Conservation (phyloP, 2,329 filamentous ascomycete species). For the Fusarium newnesense region DNA sequence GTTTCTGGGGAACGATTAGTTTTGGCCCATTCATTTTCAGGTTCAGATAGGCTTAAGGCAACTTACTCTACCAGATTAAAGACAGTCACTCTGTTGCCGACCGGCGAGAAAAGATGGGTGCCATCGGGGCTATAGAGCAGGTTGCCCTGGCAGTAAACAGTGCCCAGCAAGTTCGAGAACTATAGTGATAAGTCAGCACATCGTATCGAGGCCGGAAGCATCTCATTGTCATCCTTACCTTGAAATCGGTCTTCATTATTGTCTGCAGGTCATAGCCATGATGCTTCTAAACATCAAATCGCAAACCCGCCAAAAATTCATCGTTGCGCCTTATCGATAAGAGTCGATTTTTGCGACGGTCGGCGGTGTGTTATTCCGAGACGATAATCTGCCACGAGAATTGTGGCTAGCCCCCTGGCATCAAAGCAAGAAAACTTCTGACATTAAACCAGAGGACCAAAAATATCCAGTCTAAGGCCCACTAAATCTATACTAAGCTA, state of each 20-base stretch:
- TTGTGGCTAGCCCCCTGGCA: conserved; percentile 25
- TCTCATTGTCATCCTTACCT: conserved; percentile 65
- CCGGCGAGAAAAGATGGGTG: conserved; percentile 92
- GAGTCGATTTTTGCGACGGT: conserved; percentile 42
- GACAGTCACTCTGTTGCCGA: conserved; percentile 94
- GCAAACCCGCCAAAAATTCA: conserved; percentile 46
- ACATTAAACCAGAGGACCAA: neutral
- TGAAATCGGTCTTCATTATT: conserved; percentile 99
- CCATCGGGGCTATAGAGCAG: conserved; percentile 97
- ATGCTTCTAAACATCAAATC: conserved; percentile 41
- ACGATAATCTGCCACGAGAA: neutral
- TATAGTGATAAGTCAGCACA: conserved; percentile 50
- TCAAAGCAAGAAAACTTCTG: neutral
- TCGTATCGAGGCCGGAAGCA: fast-evolving
- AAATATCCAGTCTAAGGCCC: neutral
- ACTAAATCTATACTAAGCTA: neutral
- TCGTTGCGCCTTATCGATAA: conserved; percentile 51
- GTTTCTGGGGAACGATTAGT: conserved; percentile 68
- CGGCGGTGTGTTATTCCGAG: conserved; percentile 51
- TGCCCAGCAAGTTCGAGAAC: conserved; percentile 98
- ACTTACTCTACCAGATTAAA: conserved; percentile 95
- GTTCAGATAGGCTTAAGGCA: neutral
- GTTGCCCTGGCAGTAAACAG: conserved; percentile 98
- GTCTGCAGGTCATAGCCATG: conserved; percentile 57
- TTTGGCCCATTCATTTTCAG: fast-evolving